These are phyloP conservation scores for Pichia sorboxylosa DNA, from an alignment of 1,139 yeast genomes.

Conservation along the genomic window DNA sequence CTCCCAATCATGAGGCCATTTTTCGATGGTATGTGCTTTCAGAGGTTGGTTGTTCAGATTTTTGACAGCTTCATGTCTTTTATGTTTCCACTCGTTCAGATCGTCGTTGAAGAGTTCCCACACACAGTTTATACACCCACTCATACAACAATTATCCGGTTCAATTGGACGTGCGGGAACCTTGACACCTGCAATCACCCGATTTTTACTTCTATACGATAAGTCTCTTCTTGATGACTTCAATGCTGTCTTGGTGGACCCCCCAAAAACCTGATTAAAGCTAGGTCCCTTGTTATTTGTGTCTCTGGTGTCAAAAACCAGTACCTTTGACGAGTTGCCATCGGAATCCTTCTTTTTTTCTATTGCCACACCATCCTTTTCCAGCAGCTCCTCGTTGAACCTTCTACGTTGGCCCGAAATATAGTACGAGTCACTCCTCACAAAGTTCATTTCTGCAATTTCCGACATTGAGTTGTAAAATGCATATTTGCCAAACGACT, in stretches of 20 bases:
- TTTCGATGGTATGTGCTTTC: constrained; percentile 21
- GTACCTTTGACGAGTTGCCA: not conserved
- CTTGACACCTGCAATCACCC: constrained; percentile 50
- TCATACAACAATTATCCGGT: constrained; percentile 96
- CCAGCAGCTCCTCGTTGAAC: not conserved
- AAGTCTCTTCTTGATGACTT: constrained; percentile 25
- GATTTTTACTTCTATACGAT: constrained; percentile 18
- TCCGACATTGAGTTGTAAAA: constrained; percentile 8
- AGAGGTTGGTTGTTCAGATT: constrained; percentile 17
- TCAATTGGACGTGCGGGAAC: constrained; percentile 78
- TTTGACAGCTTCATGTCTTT: constrained; percentile 49
- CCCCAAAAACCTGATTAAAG: constrained; percentile 22
- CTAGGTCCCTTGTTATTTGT: constrained; percentile 11
- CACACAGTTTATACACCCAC: constrained; percentile 93
- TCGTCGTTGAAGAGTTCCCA: constrained; percentile 93
- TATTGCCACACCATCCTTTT: not conserved
- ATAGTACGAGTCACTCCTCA: constrained; percentile 10
- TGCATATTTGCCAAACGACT: constrained; percentile 8
- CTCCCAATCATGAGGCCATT: constrained; percentile 77
- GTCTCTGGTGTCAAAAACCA: constrained; percentile 16
- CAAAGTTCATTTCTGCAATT: constrained; percentile 7
- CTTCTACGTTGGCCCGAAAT: constrained; percentile 6
- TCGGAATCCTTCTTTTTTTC: not conserved
- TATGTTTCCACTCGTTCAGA: constrained; percentile 63
- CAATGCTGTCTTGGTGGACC: constrained; percentile 19